Base-by-base conservation (phyloP, 2,329 filamentous ascomycete genomes). In the Ilyonectria sp. region DNA sequence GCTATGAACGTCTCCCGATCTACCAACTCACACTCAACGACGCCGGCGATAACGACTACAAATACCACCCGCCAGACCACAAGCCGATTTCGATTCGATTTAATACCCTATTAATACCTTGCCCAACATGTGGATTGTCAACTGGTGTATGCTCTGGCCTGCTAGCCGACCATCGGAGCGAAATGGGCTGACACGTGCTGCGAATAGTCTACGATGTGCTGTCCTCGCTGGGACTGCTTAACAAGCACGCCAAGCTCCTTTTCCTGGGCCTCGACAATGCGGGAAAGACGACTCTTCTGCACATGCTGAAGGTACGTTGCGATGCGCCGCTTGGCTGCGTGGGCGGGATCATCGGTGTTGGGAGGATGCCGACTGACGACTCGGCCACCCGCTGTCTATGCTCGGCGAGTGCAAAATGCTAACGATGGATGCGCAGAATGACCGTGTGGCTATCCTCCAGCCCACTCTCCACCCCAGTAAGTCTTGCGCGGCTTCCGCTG, bases 201-300 rank as follows among this genome's bases (percentile, higher is more conserved):
- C 63, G 54, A 65, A 67, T 78, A 81, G 94, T 97, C 85, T 97
- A 94, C 89, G 94, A 97, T 86, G 86, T 97, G 77, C 90, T 97
- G 78, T 93, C 94, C 78, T 93, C 91, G 73, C 89, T 97, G 71
- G 94, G 94, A 77, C 88, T 97, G 78, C 87, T 95, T 74, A 97
- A 97, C 90, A 97, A 97, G 89, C 94, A 97, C 83, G 94, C 94
- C 78, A 97, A 97, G 89, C 90, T 97, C 67, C 89, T 97, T 66
- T 97, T 97, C 86, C 90, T 97, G 71, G 94, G 94, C 76, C 91
- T 97, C 70, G 94, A 97, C 82, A 97, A 97, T 85, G 94, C 94
- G 58, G 94, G 94, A 84, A 97, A 97, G 88, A 97, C 94, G 60
- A 97, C 94, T 50, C 86, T 97, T 76, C 86, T 97, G 79, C 94